These are phyloP conservation scores for Tephrocybe sp. DNA, from an alignment of 768 basidiomycete species.

Conservation along the genomic window DNA sequence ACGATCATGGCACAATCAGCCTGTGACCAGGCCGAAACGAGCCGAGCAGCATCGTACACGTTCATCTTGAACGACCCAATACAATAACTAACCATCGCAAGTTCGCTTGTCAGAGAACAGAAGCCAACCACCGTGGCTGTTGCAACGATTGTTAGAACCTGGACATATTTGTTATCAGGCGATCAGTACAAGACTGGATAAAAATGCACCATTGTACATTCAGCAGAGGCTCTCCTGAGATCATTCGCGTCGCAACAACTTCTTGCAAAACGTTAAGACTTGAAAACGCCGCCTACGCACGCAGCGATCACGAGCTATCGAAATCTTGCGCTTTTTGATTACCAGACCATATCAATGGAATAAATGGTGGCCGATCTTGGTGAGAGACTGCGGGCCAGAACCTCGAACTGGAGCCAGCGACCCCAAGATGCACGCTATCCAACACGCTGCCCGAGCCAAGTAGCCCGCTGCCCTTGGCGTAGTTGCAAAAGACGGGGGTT, in stretches of 20 bases:
- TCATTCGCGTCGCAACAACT: conserved; percentile 34
- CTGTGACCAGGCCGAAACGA: too few relatives aligned
- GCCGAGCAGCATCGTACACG: too few relatives aligned
- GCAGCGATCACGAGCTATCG: neutral
- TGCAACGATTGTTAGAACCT: conserved; percentile 50
- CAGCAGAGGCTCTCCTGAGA: conserved; percentile 27
- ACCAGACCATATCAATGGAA: conserved; percentile 40
- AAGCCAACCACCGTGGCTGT: too few relatives aligned
- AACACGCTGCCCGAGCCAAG: too few relatives aligned
- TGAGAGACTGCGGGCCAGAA: conserved; percentile 38
- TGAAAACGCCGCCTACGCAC: neutral
- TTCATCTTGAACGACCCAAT: too few relatives aligned
- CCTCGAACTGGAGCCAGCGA: conserved; percentile 31
- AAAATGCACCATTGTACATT: conserved; percentile 35
- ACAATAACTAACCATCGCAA: too few relatives aligned
- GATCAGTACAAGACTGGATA: neutral
- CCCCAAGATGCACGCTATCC: too few relatives aligned
- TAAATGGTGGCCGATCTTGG: conserved; percentile 32
- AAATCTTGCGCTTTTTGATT: conserved; percentile 9
- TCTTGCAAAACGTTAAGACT: conserved; percentile 37
- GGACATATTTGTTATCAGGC: neutral
- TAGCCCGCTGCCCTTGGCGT: too few relatives aligned
- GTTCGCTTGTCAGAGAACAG: too few relatives aligned
- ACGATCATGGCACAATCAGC: too few relatives aligned
- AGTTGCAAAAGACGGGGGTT: too few relatives aligned